Percentiles rank a stretch among this genome's conserved stretches.
Evolutionary conservation across 2,329 filamentous ascomycete genomes (phyloP).

Genomic region (Botrytis medusae): DNA sequence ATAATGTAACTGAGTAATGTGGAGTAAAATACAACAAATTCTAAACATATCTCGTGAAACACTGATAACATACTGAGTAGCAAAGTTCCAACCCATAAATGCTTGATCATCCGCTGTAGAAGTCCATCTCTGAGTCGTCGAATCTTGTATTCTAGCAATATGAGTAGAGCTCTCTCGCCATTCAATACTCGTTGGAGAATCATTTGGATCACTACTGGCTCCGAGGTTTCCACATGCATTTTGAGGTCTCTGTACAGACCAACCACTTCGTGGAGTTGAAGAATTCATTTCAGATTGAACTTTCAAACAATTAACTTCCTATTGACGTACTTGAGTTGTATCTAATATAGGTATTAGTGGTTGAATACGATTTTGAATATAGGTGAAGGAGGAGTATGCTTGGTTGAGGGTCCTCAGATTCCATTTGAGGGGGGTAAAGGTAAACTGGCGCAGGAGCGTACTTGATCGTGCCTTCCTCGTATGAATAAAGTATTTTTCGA

Average conservation of each 20-base stretch:
- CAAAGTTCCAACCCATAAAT: background rate
- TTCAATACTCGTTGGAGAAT: slow-evolving; percentile 13
- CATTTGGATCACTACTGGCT: background rate
- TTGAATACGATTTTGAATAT: background rate
- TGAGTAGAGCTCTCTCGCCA: background rate
- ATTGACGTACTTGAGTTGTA: background rate
- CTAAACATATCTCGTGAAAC: background rate
- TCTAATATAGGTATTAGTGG: background rate
- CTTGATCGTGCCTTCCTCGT: background rate
- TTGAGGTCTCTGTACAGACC: background rate
- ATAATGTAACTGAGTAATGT: background rate
- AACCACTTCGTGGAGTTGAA: background rate
- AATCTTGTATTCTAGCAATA: background rate
- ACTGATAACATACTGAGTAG: background rate
- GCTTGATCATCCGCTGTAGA: background rate
- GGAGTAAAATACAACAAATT: background rate
- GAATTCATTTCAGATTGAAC: background rate
- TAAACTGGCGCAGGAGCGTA: background rate
- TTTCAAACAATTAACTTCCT: background rate
- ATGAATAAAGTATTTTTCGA: background rate
- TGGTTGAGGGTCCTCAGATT: background rate
- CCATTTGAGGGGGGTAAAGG: background rate
- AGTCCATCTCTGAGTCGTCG: background rate
- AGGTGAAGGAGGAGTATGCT: background rate
- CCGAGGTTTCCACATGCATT: background rate